Conservation (phyloP, 2,329 filamentous ascomycete genomes). For the Hypoxylon rubiginosum region DNA sequence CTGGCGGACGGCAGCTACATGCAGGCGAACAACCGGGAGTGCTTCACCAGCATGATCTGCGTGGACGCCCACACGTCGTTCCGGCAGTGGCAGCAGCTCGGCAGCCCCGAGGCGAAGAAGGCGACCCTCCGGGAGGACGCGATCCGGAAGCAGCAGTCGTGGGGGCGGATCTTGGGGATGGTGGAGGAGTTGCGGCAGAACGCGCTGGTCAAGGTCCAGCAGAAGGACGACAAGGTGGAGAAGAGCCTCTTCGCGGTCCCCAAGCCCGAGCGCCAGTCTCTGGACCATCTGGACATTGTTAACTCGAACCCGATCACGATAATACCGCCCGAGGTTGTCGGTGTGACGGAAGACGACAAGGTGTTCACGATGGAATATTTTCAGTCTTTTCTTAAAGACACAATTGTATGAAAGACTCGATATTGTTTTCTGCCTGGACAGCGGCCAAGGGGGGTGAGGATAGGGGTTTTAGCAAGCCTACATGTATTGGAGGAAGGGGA, state of each 20-base stretch:
- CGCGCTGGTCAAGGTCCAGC: not conserved
- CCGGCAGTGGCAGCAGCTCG: slow-evolving; percentile 5
- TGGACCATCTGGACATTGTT: not conserved
- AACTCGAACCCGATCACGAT: not conserved
- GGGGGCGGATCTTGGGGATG: not conserved
- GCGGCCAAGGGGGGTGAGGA: too few relatives aligned
- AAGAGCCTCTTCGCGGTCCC: not conserved
- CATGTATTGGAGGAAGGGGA: not conserved
- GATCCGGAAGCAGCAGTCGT: not conserved
- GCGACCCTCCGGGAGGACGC: slow-evolving; percentile 1
- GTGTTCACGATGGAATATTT: not conserved
- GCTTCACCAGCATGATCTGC: slow-evolving; percentile 40
- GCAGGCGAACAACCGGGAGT: slow-evolving; percentile 13
- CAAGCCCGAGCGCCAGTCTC: not conserved
- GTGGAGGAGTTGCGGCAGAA: not conserved
- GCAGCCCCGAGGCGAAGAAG: slow-evolving; percentile 19
- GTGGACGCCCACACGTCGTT: slow-evolving; percentile 13
- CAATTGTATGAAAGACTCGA: not conserved
- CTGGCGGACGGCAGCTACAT: slow-evolving; percentile 1
- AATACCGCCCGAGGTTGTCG: not conserved
- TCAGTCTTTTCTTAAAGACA: not conserved
- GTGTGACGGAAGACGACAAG: not conserved
- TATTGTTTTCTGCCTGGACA: not conserved
- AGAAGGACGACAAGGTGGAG: not conserved
- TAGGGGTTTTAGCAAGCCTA: not conserved